Base-by-base conservation (phyloP, 1,284 basidiomycete species). In the Trichosporon sp. region DNA sequence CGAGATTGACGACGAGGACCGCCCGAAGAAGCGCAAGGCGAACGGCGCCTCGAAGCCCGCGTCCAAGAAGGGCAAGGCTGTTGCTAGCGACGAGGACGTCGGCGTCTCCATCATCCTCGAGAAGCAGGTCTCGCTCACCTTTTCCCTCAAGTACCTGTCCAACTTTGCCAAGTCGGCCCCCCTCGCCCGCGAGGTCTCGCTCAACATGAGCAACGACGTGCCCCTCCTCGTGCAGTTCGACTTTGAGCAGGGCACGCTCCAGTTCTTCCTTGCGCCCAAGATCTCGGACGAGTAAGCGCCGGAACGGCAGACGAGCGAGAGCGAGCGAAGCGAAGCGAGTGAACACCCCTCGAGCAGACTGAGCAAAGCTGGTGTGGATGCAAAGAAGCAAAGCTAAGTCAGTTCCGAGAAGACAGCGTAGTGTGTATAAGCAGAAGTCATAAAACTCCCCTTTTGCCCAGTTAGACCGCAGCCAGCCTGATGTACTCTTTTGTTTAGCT, bases 101-200 rank as follows among this genome's bases (percentile, higher is more conserved):
- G 87, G 86, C 58, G 89, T 95, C 61, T 81, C 83, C 68, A 91
- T 97, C 75, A 87, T 91, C 80, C 89, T 95, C 84, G 91, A 92
- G 76, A 89, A 91, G 80, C 88, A 91, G 71, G 95, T 99, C 70
- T 88, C 88, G 44, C 84, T 99, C 62, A 98, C 94, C 1, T 99
- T 99, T 83, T 93, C 91, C 36, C 85, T 98, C 75, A 98, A 99
- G 81, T 99, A 99, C 82, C 87, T 99, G 31, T 87, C 90, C 80
- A 97, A 97, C 84, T 99, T 99, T 79, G 88, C 93, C 65, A 99
- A 98, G 85, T 92, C 91, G 67, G 84, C 90, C 0, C 85, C 88
- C 19, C 82, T 99, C 37, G 86, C 88, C 14, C 85, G 84, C 68
- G 85, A 84, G 27, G 91, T 94, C 37, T 85, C 86, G 73, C 84